A percentile compares a stretch with the other conserved stretches of the same genome.
Conservation (phyloP, 1,139 yeast genomes). For the Hyphopichia fennica region DNA sequence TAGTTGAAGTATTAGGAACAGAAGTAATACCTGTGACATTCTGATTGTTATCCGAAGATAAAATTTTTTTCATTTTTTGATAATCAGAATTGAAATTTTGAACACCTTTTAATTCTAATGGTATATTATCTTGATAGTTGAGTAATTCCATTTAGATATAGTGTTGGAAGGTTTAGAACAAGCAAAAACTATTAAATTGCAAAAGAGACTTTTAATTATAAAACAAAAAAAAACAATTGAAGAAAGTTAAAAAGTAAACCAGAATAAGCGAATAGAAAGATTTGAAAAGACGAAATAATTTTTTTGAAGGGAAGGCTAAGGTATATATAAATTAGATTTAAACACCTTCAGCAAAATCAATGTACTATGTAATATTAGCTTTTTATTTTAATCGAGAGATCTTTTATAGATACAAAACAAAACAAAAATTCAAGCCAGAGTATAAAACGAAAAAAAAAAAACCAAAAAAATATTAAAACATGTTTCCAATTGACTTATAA, state of each 20-base stretch:
- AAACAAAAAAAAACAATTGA: background rate
- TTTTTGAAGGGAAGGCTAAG: too few relatives aligned
- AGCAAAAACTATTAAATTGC: too few relatives aligned
- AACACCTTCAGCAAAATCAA: too few relatives aligned
- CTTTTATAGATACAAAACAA: background rate
- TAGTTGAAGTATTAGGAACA: too few relatives aligned
- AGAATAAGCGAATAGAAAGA: background rate
- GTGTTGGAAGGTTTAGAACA: too few relatives aligned
- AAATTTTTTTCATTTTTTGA: constrained; percentile 1
- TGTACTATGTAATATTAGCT: too few relatives aligned
- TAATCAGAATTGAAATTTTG: background rate
- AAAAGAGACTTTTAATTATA: background rate
- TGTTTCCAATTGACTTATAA: too few relatives aligned
- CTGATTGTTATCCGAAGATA: constrained; percentile 1
- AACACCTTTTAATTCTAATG: constrained; percentile 1
- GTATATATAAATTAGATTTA: too few relatives aligned
- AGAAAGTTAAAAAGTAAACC: background rate
- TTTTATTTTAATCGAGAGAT: background rate
- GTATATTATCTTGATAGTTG: constrained; percentile 2
- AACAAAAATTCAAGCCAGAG: too few relatives aligned
- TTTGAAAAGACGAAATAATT: too few relatives aligned
- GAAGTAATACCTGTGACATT: background rate
- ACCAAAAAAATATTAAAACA: too few relatives aligned
- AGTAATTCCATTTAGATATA: constrained; percentile 4
- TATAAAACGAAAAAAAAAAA: background rate